Evolutionary conservation across 371 early-diverging fungal genomes (phyloP), one percentile per base, ranked within the genome.

Genomic region (Mucor mucedo): DNA sequence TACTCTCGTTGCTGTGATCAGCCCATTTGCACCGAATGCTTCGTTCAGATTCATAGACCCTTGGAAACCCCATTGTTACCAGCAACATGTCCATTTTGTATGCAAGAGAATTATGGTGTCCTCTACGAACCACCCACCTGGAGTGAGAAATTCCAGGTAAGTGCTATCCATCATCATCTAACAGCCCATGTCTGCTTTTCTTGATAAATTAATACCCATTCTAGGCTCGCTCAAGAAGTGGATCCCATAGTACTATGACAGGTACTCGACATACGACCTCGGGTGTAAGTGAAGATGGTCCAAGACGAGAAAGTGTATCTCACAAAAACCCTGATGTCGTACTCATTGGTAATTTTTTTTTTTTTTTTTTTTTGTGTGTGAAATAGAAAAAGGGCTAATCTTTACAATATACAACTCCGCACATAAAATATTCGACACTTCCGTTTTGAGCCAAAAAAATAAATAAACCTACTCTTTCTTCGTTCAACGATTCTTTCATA

Each of bases 21-120:
- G 68, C 96, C 97, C 9, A 94, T 96, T 55, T 96, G 97, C 77
- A 94, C 96, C 8, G 96, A 95, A 69, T 96, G 97, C 70, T 95
- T 96, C 77, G 87, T 95, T 58, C 94, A 95, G 82, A 91, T 97
- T 65, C 91, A 92, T 72, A 86, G 96, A 39, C 87, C 88, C 38
- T 79, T 72, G 3, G 79, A 80, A 54, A 73, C 80, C 35, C 85
- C 87, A 13, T 64, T 68, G 35, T 71, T 79, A 56, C 82, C 91
- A 7, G 87, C 92, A 21, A 83, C 87, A 41, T 96, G 97, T 65
- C 97, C 97, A 0, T 96, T 86, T 68, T 96, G 97, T 76, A 91
- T 92, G 50, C 81, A 90, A 64, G 87, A 91, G 29, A 87, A 93
- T 65, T 93, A 95, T 76, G 95, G 95, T 48, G 74, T 95, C 30